Percentiles rank a stretch among this genome's conserved stretches.
These are phyloP conservation scores for Drosera spatulata DNA, from an alignment of 179 eudicot genomes.

Conservation along the genomic window DNA sequence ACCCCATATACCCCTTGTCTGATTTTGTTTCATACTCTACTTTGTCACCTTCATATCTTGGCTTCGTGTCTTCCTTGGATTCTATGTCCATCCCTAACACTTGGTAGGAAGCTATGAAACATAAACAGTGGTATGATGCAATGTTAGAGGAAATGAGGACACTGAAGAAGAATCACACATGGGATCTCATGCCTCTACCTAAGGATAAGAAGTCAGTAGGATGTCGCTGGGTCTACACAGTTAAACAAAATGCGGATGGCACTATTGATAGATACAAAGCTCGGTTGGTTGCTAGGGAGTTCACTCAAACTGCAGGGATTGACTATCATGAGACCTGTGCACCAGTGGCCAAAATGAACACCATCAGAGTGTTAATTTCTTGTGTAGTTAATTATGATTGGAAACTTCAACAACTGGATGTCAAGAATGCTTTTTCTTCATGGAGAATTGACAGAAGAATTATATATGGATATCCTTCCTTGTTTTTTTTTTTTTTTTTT, in stretches of 20 bases:
- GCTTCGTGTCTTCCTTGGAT: no score
- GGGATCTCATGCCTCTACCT: neutral
- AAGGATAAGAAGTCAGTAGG: neutral
- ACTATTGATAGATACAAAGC: slow-evolving; percentile 1
- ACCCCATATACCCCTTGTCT: no score
- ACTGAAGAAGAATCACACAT: neutral
- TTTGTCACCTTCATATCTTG: neutral
- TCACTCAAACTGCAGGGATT: neutral
- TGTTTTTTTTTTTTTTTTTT: no score
- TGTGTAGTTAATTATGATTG: neutral
- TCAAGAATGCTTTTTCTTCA: neutral
- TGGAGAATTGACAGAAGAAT: neutral
- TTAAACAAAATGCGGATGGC: neutral
- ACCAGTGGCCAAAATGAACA: neutral
- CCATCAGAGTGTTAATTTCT: neutral
- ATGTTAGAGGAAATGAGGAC: no score
- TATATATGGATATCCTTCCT: neutral
- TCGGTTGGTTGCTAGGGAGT: neutral
- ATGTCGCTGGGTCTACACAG: neutral
- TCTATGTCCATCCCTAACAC: neutral
- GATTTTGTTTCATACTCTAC: no score
- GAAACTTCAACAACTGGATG: neutral
- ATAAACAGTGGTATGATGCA: neutral
- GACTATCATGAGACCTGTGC: neutral
- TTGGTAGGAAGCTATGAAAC: neutral